Evolutionary conservation across 805 yeast genomes (phyloP).

Genomic region (Nakazawaea anatomiae): DNA sequence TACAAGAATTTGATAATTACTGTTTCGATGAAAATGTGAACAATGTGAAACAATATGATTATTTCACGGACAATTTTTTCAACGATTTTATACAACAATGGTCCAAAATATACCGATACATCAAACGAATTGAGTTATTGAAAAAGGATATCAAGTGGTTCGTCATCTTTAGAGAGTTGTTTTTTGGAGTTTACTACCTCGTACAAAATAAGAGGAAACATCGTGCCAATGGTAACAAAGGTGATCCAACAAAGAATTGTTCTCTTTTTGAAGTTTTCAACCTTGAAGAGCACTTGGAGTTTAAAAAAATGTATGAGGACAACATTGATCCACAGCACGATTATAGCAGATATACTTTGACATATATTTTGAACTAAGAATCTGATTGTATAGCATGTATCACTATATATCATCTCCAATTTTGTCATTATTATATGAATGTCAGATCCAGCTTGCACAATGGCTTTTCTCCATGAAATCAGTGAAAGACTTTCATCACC

Average conservation of each 20-base stretch:
- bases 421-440: too few species aligned
- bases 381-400: too few species aligned
- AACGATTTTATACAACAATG: neutral
- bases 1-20: slow-evolving; percentile 5
- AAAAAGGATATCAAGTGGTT: slow-evolving; percentile 9
- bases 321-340: slow-evolving; percentile 1
- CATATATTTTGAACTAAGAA: slow-evolving; percentile 5
- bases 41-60: neutral
- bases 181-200: slow-evolving; percentile 2
- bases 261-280: neutral
- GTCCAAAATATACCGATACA: neutral
- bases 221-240: neutral
- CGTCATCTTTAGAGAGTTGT: slow-evolving; percentile 2
- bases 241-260: neutral
- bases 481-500: too few species aligned
- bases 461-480: too few species aligned
- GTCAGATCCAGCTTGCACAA: too few species aligned
- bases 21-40: slow-evolving; percentile 5
- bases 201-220: slow-evolving; percentile 1
- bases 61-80: neutral
- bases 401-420: too few species aligned
- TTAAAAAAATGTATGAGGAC: slow-evolving; percentile 4
- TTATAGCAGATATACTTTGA: slow-evolving; percentile 1
- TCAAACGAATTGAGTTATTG: neutral
- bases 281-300: slow-evolving; percentile 3